Evolutionary conservation across 2,329 filamentous ascomycete genomes (phyloP).

Genomic region (Exophiala alcalophila): DNA sequence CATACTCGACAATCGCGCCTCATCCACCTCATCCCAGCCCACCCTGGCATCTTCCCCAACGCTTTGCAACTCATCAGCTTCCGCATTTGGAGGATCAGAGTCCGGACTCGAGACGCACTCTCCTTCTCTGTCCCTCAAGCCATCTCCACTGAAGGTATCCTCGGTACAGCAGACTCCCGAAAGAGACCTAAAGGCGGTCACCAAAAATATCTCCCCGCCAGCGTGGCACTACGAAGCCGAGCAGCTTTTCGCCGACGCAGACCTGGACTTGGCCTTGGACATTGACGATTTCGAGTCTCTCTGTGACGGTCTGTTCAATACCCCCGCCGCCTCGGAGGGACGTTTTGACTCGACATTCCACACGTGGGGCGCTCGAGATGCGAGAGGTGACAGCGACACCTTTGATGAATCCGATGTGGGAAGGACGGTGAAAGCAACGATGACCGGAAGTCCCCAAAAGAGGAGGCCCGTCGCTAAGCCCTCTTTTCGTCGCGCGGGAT

Average conservation of each 20-base stretch:
- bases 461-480: too few relatives aligned
- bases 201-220: neutral
- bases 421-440: neutral
- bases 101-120: neutral
- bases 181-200: neutral
- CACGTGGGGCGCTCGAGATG: neutral
- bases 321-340: neutral
- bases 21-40: slow-evolving; percentile 4
- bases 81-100: slow-evolving; percentile 13
- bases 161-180: slow-evolving; percentile 10
- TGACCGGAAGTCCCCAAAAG: neutral
- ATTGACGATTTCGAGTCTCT: slow-evolving; percentile 24
- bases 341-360: slow-evolving; percentile 1
- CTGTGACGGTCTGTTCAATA: slow-evolving; percentile 23
- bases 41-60: slow-evolving; percentile 6
- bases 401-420: neutral
- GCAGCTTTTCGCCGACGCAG: slow-evolving; percentile 16
- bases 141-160: slow-evolving; percentile 2
- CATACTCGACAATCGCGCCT: slow-evolving; percentile 14
- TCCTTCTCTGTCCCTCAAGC: neutral
- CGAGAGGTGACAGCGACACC: neutral
- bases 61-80: slow-evolving; percentile 16
- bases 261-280: slow-evolving; percentile 20
- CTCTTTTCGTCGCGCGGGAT: too few relatives aligned
- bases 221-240: slow-evolving; percentile 18